Evolutionary conservation across 257 asterid species (phyloP).

Genomic region (Solanum clarkiae): DNA sequence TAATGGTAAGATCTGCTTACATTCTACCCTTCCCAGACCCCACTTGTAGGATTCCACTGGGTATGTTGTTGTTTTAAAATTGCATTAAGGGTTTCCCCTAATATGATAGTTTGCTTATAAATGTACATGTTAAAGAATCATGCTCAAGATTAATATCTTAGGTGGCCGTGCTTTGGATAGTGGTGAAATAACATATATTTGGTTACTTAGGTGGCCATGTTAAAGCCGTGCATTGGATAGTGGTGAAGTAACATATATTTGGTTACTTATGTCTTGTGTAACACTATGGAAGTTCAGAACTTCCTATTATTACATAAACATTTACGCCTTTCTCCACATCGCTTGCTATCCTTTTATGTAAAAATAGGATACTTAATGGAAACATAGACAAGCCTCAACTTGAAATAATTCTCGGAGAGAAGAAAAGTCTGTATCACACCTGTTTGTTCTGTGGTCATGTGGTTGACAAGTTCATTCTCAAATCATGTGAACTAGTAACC

Average conservation of each 20-base stretch:
- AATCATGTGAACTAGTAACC: background rate
- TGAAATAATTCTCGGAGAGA: background rate
- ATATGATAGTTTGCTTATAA: background rate
- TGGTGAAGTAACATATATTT: background rate
- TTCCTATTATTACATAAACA: background rate
- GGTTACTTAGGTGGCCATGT: background rate
- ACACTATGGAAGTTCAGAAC: background rate
- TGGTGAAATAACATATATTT: background rate
- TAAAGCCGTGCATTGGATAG: background rate
- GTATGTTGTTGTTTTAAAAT: background rate
- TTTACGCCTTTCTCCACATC: background rate
- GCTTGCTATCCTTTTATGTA: background rate
- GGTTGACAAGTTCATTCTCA: background rate
- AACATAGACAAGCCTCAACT: background rate
- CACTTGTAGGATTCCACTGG: too few species aligned
- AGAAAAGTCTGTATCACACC: background rate
- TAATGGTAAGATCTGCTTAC: too few species aligned
- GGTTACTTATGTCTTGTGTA: background rate
- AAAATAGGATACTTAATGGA: background rate
- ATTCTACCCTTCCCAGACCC: too few species aligned
- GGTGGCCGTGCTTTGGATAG: background rate
- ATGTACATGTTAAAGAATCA: background rate
- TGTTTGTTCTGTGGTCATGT: background rate
- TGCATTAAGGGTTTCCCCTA: background rate
- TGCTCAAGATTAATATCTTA: background rate